Percentiles rank a stretch among this genome's conserved stretches.
Conservation (phyloP, 2,329 filamentous ascomycete species). For the Sporothrix sp. region DNA sequence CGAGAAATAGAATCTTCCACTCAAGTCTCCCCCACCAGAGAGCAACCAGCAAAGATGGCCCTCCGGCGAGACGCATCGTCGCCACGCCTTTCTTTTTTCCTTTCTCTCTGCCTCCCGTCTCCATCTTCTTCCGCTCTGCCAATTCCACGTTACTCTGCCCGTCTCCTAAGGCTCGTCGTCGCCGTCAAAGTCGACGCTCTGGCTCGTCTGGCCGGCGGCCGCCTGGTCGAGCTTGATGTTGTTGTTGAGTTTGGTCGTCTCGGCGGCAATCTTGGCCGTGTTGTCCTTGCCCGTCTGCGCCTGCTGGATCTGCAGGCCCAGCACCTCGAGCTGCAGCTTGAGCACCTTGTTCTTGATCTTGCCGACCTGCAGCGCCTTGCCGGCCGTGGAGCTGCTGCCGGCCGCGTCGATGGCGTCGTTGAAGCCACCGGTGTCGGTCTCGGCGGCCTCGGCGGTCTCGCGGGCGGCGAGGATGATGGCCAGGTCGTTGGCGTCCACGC, state of each 20-base stretch:
- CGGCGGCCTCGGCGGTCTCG: conserved; percentile 43
- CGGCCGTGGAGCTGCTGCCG: conserved; percentile 29
- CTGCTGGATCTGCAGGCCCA: conserved; percentile 40
- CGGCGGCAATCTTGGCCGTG: conserved; percentile 33
- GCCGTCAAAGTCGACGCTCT: conserved; percentile 29
- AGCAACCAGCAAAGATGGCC: too few species aligned
- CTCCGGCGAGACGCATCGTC: too few species aligned
- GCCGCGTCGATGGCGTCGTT: conserved; percentile 43
- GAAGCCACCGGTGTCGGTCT: conserved; percentile 40
- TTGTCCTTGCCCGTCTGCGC: conserved; percentile 37
- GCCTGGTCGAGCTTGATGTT: conserved; percentile 36
- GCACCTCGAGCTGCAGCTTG: conserved; percentile 44
- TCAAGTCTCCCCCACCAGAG: too few species aligned
- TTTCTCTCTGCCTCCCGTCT: too few species aligned
- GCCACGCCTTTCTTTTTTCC: too few species aligned
- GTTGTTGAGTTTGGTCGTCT: conserved; percentile 43
- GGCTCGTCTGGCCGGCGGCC: conserved; percentile 27
- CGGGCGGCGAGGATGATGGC: conserved; percentile 41
- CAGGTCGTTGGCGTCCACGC: conserved; percentile 38
- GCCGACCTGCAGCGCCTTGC: conserved; percentile 38
- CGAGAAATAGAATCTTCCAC: background rate
- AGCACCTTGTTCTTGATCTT: conserved; percentile 54
- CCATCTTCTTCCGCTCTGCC: background rate
- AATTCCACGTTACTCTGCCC: background rate
- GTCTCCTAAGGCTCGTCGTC: conserved; percentile 11